Conservation (phyloP, 129 eudicot genomes). For the Tagetes patula region DNA sequence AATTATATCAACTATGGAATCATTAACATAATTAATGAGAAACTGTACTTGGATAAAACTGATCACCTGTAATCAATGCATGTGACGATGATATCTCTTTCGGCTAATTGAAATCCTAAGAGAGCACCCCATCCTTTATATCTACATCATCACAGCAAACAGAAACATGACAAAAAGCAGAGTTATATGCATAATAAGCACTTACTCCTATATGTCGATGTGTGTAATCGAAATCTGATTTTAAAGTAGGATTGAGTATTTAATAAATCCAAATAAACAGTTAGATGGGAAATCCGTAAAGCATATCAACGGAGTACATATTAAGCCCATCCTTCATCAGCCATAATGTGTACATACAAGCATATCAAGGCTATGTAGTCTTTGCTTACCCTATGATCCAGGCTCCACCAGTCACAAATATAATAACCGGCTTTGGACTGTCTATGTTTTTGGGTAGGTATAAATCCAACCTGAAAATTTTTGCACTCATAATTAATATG, state of each 20-base stretch:
- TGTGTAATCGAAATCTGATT: background rate
- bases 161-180: conserved; percentile 5
- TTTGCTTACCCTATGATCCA: conserved; percentile 94
- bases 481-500: conserved; percentile 12
- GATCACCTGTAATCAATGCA: conserved; percentile 87
- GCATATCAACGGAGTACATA: background rate
- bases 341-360: background rate
- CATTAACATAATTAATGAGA: background rate
- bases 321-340: too few relatives aligned
- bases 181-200: conserved; percentile 11
- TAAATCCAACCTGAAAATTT: conserved; percentile 70
- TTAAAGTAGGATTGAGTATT: background rate
- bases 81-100: conserved; percentile 87
- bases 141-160: conserved; percentile 42
- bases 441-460: conserved; percentile 69
- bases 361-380: too few relatives aligned
- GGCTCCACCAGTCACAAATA: conserved; percentile 97
- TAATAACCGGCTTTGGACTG: conserved; percentile 76
- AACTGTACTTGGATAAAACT: conserved; percentile 16
- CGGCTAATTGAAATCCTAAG: conserved; percentile 83
- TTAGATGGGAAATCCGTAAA: background rate
- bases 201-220: background rate
- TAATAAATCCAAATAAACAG: background rate
- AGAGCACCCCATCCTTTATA: conserved; percentile 99
- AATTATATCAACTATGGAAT: conserved; percentile 7